These are phyloP conservation scores for Colletotrichum sublineola DNA, from an alignment of 2,329 filamentous ascomycete genomes.

Conservation along the genomic window DNA sequence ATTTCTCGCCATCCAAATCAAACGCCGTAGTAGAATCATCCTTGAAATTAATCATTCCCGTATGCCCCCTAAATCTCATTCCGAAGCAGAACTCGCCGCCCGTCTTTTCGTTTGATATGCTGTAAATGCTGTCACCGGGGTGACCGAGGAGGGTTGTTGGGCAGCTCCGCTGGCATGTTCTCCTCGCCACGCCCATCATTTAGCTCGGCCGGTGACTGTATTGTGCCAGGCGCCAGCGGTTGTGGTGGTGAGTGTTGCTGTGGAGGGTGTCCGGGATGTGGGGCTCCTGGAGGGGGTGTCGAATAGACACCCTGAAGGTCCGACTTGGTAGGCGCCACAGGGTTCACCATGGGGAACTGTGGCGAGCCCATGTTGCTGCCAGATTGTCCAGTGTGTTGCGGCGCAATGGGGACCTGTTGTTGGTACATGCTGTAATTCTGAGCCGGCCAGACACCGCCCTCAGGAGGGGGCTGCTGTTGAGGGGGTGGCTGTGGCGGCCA, in stretches of 20 bases:
- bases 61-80: background rate
- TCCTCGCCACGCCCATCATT: slow-evolving; percentile 36
- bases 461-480: slow-evolving; percentile 26
- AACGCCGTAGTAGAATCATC: slow-evolving; percentile 20
- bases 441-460: slow-evolving; percentile 40
- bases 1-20: slow-evolving; percentile 28
- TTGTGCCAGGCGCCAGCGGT: slow-evolving; percentile 14
- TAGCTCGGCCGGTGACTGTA: slow-evolving; percentile 35
- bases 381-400: slow-evolving; percentile 42
- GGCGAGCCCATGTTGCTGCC: slow-evolving; percentile 35
- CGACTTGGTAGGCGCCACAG: slow-evolving; percentile 35
- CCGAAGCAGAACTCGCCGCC: background rate
- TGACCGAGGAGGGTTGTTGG: slow-evolving; percentile 36
- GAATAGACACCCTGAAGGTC: slow-evolving; percentile 32
- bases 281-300: slow-evolving; percentile 29
- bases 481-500: slow-evolving; percentile 37
- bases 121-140: slow-evolving; percentile 20
- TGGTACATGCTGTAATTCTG: slow-evolving; percentile 44
- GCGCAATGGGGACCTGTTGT: slow-evolving; percentile 43
- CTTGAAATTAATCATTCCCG: slow-evolving; percentile 23
- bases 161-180: slow-evolving; percentile 40
- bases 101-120: background rate
- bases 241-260: slow-evolving; percentile 8
- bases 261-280: slow-evolving; percentile 16
- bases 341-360: slow-evolving; percentile 42